These are phyloP conservation scores for Chlamydomonas incerta DNA, from an alignment of 139 green algal genomes.

Conservation along the genomic window DNA sequence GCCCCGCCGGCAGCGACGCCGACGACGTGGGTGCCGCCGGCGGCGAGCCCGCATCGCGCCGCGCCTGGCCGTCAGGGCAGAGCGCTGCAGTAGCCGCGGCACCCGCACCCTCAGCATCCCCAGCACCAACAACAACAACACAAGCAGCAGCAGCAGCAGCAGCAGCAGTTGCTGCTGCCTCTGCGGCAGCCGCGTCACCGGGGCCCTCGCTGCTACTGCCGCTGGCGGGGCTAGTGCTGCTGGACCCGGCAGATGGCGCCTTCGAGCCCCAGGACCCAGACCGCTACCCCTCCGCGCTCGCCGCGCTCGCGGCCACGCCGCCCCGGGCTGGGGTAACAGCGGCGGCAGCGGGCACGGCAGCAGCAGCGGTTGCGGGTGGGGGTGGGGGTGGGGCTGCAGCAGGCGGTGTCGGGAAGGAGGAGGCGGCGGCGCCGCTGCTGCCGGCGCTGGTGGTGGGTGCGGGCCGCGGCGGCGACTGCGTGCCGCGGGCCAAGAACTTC, in stretches of 20 bases:
- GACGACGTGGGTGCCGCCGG: not conserved
- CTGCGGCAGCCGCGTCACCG: too few species aligned
- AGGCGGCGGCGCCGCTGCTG: not conserved
- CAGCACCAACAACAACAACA: not conserved
- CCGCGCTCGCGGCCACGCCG: not conserved
- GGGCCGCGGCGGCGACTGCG: slow-evolving; percentile 18
- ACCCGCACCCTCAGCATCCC: not conserved
- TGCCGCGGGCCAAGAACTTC: not conserved
- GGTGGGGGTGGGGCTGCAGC: not conserved
- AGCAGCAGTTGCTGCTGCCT: not conserved
- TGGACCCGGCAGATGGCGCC: slow-evolving; percentile 29
- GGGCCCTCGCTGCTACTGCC: not conserved
- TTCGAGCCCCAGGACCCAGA: slow-evolving; percentile 20
- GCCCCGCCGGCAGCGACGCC: not conserved
- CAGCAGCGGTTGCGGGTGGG: not conserved
- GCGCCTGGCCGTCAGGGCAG: too few species aligned
- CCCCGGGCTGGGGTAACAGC: too few species aligned
- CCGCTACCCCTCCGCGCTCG: slow-evolving; percentile 9
- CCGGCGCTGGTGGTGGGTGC: slow-evolving; percentile 13
- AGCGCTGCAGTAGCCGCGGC: too few species aligned
- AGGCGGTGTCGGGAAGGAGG: not conserved
- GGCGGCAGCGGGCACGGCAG: not conserved
- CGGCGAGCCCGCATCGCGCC: too few species aligned
- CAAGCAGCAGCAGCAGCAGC: not conserved
- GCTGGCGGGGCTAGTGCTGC: not conserved